Base-by-base conservation (phyloP, 768 basidiomycete species). In the Lactifluus volemus region DNA sequence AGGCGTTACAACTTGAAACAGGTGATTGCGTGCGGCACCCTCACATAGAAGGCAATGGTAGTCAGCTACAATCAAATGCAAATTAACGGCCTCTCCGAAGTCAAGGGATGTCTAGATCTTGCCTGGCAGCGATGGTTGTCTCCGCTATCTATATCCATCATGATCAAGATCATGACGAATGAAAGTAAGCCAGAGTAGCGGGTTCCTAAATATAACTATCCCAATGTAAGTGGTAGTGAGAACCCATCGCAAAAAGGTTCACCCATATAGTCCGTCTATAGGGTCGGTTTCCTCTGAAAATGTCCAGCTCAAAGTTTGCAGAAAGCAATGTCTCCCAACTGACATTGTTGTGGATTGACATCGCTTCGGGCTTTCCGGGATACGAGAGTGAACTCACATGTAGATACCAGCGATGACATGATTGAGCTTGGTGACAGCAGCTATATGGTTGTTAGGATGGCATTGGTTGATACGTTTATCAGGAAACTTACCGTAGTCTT, bases 401-500 rank as follows among this genome's bases (percentile, higher is more conserved):
- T 41, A 57, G 17, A 57, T 29, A 41, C 56, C 56, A 2, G 56
- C 56, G 5, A 57, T 7, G 29, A 38, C 38, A 15, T 57, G 56
- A 7, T 49, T 41, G 1, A 57, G 14, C 48, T 49, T 57, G 38
- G 41, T n/a, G 10, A 49, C 6, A n/a, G 56, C 17, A 19, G 17
- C 56, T 57, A 44, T 11, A 29, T 14, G 17, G 15, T 19, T 49
- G 29, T 49, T 17, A 41, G n/a, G 11, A n/a, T 1, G 17, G 29
- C n/a, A 39, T n/a, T 14, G 12, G 41, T 3, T 2, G 11, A 32
- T 4, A 49, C 2, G 12, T 29, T 12, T 14, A 21, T 17, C 38
- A 39, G 38, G n/a, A 9, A n/a, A 49, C 54, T 49, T n/a, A 61
- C 60, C 17, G 49, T 36, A 61, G 34, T 61, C 60, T 11, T 38